These are phyloP conservation scores for Backusella circina DNA, from an alignment of 192 early-diverging fungal species.

Conservation along the genomic window DNA sequence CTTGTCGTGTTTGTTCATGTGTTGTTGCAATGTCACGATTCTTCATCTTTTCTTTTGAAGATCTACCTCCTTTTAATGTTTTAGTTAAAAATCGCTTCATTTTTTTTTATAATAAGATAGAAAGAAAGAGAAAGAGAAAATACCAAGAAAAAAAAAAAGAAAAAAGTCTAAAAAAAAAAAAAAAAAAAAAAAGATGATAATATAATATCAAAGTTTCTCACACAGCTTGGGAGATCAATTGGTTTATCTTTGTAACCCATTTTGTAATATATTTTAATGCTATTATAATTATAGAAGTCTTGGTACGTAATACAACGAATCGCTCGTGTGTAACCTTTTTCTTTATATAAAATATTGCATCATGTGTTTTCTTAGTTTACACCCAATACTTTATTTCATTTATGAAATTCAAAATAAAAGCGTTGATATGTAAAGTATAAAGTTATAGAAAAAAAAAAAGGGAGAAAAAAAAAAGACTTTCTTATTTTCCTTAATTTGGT, in stretches of 20 bases:
- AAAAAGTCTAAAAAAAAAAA: not conserved
- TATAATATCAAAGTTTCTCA: not conserved
- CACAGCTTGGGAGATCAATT: not conserved
- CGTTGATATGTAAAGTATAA: too few species aligned
- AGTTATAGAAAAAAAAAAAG: not conserved
- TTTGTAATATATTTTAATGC: not conserved
- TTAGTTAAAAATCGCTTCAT: not conserved
- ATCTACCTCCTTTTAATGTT: not conserved
- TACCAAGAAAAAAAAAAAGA: not conserved
- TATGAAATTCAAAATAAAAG: too few species aligned
- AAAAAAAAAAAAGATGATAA: not conserved
- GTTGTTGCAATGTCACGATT: not conserved
- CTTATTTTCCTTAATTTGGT: not conserved
- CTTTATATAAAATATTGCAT: too few species aligned
- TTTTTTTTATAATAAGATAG: not conserved
- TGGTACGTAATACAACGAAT: not conserved
- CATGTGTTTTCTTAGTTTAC: too few species aligned
- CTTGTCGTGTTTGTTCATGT: not conserved
- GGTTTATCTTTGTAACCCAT: not conserved
- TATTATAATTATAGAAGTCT: not conserved
- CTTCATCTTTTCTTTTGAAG: not conserved
- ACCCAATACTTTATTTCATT: too few species aligned
- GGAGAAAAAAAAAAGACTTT: not conserved
- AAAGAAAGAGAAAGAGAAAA: not conserved
- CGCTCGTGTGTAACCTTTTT: not conserved